phyloP scores from a whole-genome alignment of 495 filamentous ascomycete genomes.

The Entonaema liquescens region DNA sequence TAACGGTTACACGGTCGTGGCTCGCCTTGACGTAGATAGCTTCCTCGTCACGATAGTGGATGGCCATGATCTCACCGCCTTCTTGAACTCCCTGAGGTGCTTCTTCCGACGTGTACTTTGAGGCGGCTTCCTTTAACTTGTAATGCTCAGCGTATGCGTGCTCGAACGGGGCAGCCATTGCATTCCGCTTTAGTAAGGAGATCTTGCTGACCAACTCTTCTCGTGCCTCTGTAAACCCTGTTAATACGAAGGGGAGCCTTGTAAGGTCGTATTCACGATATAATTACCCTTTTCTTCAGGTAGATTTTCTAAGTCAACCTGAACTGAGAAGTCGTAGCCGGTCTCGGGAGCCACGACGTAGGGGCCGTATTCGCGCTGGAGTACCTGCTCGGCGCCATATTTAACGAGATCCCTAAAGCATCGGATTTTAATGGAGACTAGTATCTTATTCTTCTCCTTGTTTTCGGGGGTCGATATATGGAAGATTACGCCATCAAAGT shows the following conservation, averaged over 20 bases:
- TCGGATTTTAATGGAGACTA: conserved; percentile 90
- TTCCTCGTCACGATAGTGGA: conserved; percentile 98
- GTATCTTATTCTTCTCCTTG: conserved; percentile 90
- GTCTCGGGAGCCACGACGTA: conserved; percentile 88
- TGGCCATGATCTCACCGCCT: conserved; percentile 92
- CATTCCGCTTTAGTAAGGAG: conserved; percentile 92
- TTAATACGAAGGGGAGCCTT: conserved; percentile 26
- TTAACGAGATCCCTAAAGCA: conserved; percentile 91
- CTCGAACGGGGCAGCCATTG: conserved; percentile 98
- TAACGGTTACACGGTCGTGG: conserved; percentile 95
- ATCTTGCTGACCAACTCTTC: conserved; percentile 87
- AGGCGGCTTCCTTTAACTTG: conserved; percentile 82
- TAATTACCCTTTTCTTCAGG: conserved; percentile 73
- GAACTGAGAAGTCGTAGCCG: conserved; percentile 93
- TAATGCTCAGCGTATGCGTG: conserved; percentile 93
- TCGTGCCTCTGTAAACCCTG: conserved; percentile 65
- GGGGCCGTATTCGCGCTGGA: conserved; percentile 91
- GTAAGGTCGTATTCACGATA: background rate
- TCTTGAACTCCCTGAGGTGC: conserved; percentile 88
- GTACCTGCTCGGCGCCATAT: conserved; percentile 89
- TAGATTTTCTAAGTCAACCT: conserved; percentile 86
- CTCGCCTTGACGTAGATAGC: conserved; percentile 99
- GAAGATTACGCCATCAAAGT: conserved; percentile 98
- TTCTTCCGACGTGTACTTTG: conserved; percentile 88
- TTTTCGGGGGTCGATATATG: conserved; percentile 95